Evolutionary conservation across 306 rosid genomes (phyloP).

Genomic region (Calophaca sinica): DNA sequence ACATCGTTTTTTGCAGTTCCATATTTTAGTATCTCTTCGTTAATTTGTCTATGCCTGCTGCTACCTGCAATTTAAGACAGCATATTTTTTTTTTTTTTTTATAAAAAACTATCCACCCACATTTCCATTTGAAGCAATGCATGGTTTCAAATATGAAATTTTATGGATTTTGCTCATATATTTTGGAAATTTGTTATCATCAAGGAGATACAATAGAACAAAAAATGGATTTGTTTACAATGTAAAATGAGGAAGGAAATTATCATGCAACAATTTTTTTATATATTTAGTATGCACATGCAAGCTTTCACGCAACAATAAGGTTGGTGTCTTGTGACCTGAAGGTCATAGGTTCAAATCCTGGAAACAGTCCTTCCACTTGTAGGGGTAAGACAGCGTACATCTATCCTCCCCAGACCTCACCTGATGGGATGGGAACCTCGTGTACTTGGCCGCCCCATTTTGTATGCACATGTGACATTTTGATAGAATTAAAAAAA

Average conservation of each 20-base stretch:
- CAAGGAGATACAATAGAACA: not conserved
- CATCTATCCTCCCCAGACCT: too few species aligned
- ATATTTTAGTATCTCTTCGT: constrained; percentile 54
- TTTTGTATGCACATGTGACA: not conserved
- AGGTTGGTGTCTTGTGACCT: too few species aligned
- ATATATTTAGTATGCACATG: too few species aligned
- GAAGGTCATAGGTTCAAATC: too few species aligned
- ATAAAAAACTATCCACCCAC: constrained; percentile 30
- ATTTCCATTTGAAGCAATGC: constrained; percentile 9
- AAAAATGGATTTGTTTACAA: not conserved
- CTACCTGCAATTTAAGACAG: constrained; percentile 58
- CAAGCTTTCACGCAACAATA: too few species aligned
- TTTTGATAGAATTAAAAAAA: constrained; percentile 22
- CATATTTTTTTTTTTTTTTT: not conserved
- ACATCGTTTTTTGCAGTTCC: constrained; percentile 56
- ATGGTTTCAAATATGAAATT: not conserved
- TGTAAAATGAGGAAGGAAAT: not conserved
- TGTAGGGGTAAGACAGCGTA: too few species aligned
- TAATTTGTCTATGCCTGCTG: constrained; percentile 57
- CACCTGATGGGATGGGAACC: too few species aligned
- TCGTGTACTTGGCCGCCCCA: too few species aligned
- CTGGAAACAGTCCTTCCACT: too few species aligned
- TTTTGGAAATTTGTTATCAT: not conserved
- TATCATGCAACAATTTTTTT: not conserved
- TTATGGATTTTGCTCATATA: not conserved